A percentile compares a stretch with the other conserved stretches of the same genome.
phyloP scores from a whole-genome alignment of 2,329 filamentous ascomycete genomes.

The Fusarium sp. region DNA sequence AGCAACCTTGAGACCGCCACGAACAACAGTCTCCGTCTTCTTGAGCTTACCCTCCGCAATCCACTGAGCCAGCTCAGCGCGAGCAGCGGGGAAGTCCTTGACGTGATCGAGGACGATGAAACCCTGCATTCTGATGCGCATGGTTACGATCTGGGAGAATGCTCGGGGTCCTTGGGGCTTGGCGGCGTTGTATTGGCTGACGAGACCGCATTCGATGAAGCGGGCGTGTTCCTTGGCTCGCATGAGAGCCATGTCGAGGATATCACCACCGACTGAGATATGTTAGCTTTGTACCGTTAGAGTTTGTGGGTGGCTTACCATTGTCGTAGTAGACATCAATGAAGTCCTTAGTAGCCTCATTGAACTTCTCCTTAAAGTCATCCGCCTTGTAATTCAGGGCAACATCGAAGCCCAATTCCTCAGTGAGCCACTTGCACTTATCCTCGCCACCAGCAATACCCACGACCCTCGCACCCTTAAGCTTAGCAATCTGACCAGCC shows the following conservation, averaged over 20 bases:
- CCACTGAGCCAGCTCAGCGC: constrained; percentile 74
- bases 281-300: constrained; percentile 1
- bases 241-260: constrained; percentile 73
- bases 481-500: constrained; percentile 81
- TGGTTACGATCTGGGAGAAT: constrained; percentile 63
- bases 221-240: constrained; percentile 72
- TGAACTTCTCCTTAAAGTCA: constrained; percentile 70
- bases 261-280: constrained; percentile 70
- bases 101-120: constrained; percentile 80
- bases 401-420: constrained; percentile 73
- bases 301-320: constrained; percentile 40
- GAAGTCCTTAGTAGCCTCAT: constrained; percentile 65
- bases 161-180: constrained; percentile 67
- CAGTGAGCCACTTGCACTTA: constrained; percentile 73
- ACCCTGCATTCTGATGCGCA: constrained; percentile 73
- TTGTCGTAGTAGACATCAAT: constrained; percentile 82
- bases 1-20: constrained; percentile 73
- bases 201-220: constrained; percentile 78
- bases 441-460: constrained; percentile 74
- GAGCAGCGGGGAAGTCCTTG: constrained; percentile 67
- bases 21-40: constrained; percentile 76
- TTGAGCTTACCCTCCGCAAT: constrained; percentile 77
- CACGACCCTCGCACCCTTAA: constrained; percentile 71
- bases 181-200: constrained; percentile 75
- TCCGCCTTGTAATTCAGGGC: constrained; percentile 76